Percentiles rank a stretch among this genome's conserved stretches.
Evolutionary conservation across 192 early-diverging fungal species (phyloP).

Genomic region (Gryganskiella cystojenkinii): DNA sequence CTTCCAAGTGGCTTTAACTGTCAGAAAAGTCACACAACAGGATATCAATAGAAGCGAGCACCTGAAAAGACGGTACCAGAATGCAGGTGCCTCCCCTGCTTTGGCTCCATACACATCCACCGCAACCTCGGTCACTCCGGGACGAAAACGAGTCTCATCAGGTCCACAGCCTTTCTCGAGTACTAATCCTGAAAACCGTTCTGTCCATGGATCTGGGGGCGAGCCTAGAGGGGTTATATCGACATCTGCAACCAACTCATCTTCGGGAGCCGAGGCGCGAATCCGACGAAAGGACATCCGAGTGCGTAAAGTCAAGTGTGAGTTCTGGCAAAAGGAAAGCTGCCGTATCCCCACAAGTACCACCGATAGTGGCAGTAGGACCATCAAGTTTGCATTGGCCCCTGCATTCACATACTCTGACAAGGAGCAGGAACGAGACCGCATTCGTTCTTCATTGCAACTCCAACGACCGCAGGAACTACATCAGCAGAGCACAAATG

Average conservation of each 20-base stretch:
- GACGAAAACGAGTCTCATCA: not conserved
- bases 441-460: not conserved
- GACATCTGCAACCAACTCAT: not conserved
- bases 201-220: not conserved
- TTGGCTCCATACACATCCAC: not conserved
- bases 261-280: not conserved
- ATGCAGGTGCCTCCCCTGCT: not conserved
- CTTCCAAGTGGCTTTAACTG: constrained; percentile 45
- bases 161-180: not conserved
- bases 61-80: constrained; percentile 17
- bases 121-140: not conserved
- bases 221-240: constrained; percentile 1
- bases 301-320: constrained; percentile 49
- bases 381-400: constrained; percentile 33
- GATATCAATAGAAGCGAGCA: constrained; percentile 13
- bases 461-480: not conserved
- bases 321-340: constrained; percentile 53
- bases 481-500: not conserved
- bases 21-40: constrained; percentile 35
- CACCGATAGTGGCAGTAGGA: constrained; percentile 5
- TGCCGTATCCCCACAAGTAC: constrained; percentile 25
- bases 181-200: not conserved
- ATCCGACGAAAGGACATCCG: constrained; percentile 27
- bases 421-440: constrained; percentile 25
- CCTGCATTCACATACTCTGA: constrained; percentile 35